phyloP scores from a whole-genome alignment of 345 rosid genomes.

The Carallia pectinifolia region DNA sequence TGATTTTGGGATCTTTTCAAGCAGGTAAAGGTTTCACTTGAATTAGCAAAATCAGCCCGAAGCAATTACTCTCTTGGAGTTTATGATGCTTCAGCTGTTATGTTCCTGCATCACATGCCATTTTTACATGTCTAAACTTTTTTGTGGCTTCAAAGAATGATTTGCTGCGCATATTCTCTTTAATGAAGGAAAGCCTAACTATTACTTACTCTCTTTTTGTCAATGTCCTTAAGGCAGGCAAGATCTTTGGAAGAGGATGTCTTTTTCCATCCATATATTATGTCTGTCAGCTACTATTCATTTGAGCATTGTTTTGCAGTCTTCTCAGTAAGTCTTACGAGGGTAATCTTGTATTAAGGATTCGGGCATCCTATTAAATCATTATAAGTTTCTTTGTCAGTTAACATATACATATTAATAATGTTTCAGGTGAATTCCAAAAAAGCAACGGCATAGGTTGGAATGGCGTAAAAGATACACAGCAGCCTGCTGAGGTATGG shows the following conservation, averaged over 20 bases:
- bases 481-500: constrained; percentile 92
- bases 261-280: constrained; percentile 82
- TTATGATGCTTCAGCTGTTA: constrained; percentile 77
- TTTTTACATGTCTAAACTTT: not conserved
- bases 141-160: not conserved
- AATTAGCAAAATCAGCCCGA: constrained; percentile 63
- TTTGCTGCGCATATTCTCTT: not conserved
- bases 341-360: not conserved
- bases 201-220: constrained; percentile 18
- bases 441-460: constrained; percentile 96
- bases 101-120: constrained; percentile 3
- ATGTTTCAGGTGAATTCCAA: constrained; percentile 77
- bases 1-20: too few relatives aligned
- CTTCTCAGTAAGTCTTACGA: constrained; percentile 60
- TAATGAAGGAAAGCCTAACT: constrained; percentile 13
- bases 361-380: too few relatives aligned
- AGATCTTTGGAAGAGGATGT: constrained; percentile 95
- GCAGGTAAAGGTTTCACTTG: too few relatives aligned
- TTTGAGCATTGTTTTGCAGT: constrained; percentile 97
- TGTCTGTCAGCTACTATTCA: constrained; percentile 94
- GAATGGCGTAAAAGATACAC: constrained; percentile 89
- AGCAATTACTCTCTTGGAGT: constrained; percentile 62
- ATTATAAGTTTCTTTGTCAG: not conserved
- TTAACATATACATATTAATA: constrained; percentile 7
- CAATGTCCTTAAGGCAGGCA: constrained; percentile 82